phyloP scores from a whole-genome alignment of 805 yeast genomes.

The Clavispora asparagi region DNA sequence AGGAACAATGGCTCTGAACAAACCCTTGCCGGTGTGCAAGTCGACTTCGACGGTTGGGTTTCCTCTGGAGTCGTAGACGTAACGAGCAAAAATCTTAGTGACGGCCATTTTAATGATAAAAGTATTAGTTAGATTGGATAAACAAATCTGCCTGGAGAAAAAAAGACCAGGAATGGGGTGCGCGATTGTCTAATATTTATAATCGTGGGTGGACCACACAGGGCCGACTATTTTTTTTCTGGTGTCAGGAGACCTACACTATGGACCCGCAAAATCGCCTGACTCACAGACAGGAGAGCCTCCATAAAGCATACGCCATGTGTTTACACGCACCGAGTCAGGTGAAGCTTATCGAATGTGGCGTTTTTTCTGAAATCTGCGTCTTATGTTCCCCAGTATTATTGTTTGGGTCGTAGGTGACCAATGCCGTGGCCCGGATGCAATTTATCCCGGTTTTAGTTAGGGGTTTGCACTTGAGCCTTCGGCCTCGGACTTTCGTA shows the following conservation, averaged over 20 bases:
- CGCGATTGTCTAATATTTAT: slow-evolving; percentile 1
- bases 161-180: background rate
- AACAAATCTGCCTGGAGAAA: slow-evolving; percentile 2
- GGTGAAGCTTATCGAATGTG: background rate
- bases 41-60: slow-evolving; percentile 99
- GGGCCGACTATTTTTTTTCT: slow-evolving; percentile 13
- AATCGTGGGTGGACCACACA: slow-evolving; percentile 17
- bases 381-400: background rate
- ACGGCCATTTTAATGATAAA: slow-evolving; percentile 59
- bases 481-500: slow-evolving; percentile 15
- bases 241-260: slow-evolving; percentile 2
- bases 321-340: background rate
- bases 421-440: background rate
- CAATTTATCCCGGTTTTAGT: background rate
- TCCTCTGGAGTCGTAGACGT: slow-evolving; percentile 99
- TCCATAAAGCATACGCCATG: background rate
- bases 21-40: slow-evolving; percentile 84
- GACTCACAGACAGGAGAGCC: background rate
- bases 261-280: background rate
- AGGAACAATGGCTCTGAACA: slow-evolving; percentile 97
- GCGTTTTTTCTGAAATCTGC: background rate
- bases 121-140: slow-evolving; percentile 1
- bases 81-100: slow-evolving; percentile 86
- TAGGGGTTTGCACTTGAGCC: background rate
- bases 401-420: background rate